Conservation (phyloP, 352 stramenopile species). For the Phytophthora palmivora region DNA sequence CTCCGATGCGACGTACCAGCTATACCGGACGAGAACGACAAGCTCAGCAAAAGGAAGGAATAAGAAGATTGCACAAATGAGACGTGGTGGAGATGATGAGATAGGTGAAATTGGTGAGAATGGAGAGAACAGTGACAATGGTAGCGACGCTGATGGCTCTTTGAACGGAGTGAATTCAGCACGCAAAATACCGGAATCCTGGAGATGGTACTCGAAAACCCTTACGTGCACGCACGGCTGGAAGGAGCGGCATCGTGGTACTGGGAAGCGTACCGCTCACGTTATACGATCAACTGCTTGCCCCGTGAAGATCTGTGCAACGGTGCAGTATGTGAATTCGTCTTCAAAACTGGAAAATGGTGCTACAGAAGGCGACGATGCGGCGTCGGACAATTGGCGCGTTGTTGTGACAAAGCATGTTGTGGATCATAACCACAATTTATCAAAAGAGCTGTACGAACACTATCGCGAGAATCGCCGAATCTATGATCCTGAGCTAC, state of each 20-base stretch:
- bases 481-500: conserved; percentile 78
- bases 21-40: conserved; percentile 79
- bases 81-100: conserved; percentile 31
- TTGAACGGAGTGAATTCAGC: conserved; percentile 23
- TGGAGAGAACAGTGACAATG: conserved; percentile 42
- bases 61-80: conserved; percentile 71
- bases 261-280: conserved; percentile 70
- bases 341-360: conserved; percentile 4
- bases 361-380: background rate
- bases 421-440: conserved; percentile 82
- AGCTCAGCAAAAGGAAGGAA: conserved; percentile 75
- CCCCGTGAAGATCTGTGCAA: conserved; percentile 84
- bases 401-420: conserved; percentile 83
- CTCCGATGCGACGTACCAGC: conserved; percentile 71
- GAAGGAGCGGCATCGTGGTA: conserved; percentile 75
- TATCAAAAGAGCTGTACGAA: conserved; percentile 75
- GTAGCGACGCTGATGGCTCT: conserved; percentile 18
- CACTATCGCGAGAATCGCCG: conserved; percentile 82
- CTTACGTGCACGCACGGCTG: conserved; percentile 84
- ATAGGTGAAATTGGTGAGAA: conserved; percentile 11
- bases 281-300: conserved; percentile 71
- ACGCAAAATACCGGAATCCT: conserved; percentile 65
- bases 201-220: conserved; percentile 86
- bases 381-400: conserved; percentile 42
- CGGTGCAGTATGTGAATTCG: conserved; percentile 58